These are phyloP conservation scores for Fragaria ananassa DNA, from an alignment of 306 rosid genomes.

Conservation along the genomic window DNA sequence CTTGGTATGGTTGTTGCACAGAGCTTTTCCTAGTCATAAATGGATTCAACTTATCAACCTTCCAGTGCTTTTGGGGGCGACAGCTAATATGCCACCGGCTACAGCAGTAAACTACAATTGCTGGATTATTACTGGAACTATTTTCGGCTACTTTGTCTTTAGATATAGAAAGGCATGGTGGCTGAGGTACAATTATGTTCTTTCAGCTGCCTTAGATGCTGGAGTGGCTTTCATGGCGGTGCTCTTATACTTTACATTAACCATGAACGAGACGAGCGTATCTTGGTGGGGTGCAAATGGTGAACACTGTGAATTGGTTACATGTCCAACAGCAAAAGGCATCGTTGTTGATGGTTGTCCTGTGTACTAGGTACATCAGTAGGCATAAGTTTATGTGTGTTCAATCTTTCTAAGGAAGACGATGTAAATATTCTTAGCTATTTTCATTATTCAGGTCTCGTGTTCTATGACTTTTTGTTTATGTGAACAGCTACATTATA, in stretches of 20 bases:
- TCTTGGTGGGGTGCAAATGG: constrained; percentile 54
- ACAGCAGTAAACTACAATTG: constrained; percentile 34
- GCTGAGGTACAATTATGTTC: constrained; percentile 40
- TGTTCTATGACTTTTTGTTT: too few species aligned
- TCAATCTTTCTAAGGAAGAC: background rate
- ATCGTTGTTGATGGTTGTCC: constrained; percentile 47
- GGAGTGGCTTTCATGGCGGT: constrained; percentile 52
- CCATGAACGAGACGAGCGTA: constrained; percentile 18
- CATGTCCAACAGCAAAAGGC: constrained; percentile 65
- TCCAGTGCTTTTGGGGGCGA: constrained; percentile 33
- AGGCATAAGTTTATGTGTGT: background rate
- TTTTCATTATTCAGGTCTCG: background rate
- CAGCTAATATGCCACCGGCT: constrained; percentile 37
- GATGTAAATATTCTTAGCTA: too few species aligned
- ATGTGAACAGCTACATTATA: too few species aligned
- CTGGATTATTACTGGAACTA: constrained; percentile 26
- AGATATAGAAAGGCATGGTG: constrained; percentile 34
- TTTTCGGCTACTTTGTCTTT: constrained; percentile 35
- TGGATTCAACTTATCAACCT: constrained; percentile 36
- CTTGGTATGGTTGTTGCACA: constrained; percentile 28
- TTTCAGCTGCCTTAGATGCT: constrained; percentile 41
- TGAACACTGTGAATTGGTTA: constrained; percentile 52
- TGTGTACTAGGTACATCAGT: constrained; percentile 18
- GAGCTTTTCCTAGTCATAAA: constrained; percentile 26
- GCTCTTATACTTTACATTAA: constrained; percentile 39